A percentile compares a stretch with the other conserved stretches of the same genome.
Conservation (phyloP, 192 early-diverging fungal species). For the Podila minutissima region DNA sequence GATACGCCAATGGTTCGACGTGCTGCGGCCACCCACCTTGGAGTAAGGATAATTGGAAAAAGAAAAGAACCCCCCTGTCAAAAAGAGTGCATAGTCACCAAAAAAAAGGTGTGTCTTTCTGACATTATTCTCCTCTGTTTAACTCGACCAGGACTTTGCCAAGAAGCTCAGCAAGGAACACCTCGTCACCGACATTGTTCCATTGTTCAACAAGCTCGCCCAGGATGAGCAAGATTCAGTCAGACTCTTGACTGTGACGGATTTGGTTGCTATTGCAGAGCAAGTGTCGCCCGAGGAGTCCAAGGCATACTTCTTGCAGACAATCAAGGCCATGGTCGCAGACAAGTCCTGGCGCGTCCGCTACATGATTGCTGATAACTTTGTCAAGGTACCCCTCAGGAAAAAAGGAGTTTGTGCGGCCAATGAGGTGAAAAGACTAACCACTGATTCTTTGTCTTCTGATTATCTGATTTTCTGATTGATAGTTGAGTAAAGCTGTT, state of each 20-base stretch:
- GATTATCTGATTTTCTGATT: background rate
- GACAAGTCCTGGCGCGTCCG: constrained; percentile 99
- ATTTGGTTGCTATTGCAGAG: constrained; percentile 89
- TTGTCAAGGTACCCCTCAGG: constrained; percentile 77
- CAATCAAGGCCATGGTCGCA: constrained; percentile 79
- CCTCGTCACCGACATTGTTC: constrained; percentile 84
- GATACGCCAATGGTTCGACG: constrained; percentile 99
- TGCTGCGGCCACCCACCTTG: constrained; percentile 86
- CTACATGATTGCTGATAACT: constrained; percentile 99
- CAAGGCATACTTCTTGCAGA: constrained; percentile 77
- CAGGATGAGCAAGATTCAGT: constrained; percentile 96
- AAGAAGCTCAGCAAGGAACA: constrained; percentile 79
- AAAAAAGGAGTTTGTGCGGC: background rate
- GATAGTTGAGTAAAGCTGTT: constrained; percentile 80
- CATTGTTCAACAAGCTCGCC: constrained; percentile 87
- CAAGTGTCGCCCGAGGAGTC: constrained; percentile 79
- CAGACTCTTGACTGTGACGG: constrained; percentile 92
- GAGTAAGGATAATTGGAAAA: constrained; percentile 55
- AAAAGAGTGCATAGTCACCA: background rate
- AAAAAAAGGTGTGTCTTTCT: background rate
- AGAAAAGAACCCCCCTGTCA: background rate
- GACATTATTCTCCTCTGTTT: background rate
- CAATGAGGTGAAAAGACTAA: background rate
- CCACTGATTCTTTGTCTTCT: background rate
- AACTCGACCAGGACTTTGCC: constrained; percentile 67